These are phyloP conservation scores for Camellia lanceoleosa DNA, from an alignment of 148 eudicot species.

Conservation along the genomic window DNA sequence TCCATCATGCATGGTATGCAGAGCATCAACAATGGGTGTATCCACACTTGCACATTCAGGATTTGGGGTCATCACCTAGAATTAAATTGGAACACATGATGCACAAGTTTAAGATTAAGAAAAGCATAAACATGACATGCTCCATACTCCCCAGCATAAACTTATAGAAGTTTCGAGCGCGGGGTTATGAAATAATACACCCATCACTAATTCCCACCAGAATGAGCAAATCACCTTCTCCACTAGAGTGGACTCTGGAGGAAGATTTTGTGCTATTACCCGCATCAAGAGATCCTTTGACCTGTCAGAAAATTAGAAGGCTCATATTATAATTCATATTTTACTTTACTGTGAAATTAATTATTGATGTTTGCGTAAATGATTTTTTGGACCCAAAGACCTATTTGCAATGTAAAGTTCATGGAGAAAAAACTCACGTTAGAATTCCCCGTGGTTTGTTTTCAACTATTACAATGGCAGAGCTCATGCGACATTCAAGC, in stretches of 20 bases:
- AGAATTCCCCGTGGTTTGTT: conserved; percentile 83
- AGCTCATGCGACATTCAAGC: conserved; percentile 64
- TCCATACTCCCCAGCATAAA: background rate
- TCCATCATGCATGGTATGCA: conserved; percentile 96
- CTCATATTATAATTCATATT: background rate
- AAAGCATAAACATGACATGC: background rate
- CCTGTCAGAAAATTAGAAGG: conserved; percentile 33
- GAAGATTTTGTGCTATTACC: conserved; percentile 73
- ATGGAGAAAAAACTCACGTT: conserved; percentile 51
- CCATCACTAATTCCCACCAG: background rate
- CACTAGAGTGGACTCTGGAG: conserved; percentile 75
- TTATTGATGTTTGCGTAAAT: background rate
- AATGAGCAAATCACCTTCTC: conserved; percentile 59
- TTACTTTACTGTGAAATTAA: background rate
- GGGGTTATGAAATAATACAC: conserved; percentile 1
- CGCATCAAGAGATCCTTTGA: conserved; percentile 96
- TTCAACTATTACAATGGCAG: conserved; percentile 70
- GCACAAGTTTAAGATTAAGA: background rate
- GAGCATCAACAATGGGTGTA: conserved; percentile 94
- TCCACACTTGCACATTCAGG: conserved; percentile 94
- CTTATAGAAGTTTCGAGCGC: background rate
- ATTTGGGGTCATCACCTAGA: conserved; percentile 96
- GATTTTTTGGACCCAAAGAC: background rate
- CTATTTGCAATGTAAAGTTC: background rate
- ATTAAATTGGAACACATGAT: conserved; percentile 7